Conservation (phyloP, 495 filamentous ascomycete genomes). For the Tuber calosporum region DNA sequence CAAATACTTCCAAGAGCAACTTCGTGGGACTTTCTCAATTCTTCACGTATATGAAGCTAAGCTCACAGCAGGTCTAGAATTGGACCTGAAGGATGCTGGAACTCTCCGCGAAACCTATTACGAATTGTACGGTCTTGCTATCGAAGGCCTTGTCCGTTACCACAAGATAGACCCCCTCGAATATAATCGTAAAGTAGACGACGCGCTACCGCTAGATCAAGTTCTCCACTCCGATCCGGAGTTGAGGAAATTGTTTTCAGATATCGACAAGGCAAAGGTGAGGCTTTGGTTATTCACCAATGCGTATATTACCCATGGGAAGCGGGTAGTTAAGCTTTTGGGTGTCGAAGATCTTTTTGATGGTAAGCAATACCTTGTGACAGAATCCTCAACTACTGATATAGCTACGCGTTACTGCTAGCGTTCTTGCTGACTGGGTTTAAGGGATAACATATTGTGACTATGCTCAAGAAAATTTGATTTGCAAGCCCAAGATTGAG, state of each 20-base stretch:
- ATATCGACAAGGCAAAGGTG: constrained; percentile 67
- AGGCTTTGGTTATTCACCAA: constrained; percentile 93
- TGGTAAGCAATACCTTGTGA: constrained; percentile 13
- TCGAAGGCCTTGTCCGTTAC: constrained; percentile 85
- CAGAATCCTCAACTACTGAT: not conserved
- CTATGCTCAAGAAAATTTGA: constrained; percentile 56
- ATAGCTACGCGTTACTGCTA: not conserved
- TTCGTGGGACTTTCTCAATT: constrained; percentile 1
- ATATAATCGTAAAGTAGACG: constrained; percentile 91
- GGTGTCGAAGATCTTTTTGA: constrained; percentile 78
- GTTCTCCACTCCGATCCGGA: constrained; percentile 70
- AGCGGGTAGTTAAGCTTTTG: constrained; percentile 70
- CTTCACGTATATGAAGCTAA: not conserved
- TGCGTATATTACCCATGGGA: constrained; percentile 82
- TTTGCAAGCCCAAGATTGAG: constrained; percentile 75
- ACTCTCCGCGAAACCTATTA: constrained; percentile 87
- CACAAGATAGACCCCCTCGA: constrained; percentile 93
- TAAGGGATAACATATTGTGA: constrained; percentile 88
- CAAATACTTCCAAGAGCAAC: constrained; percentile 41
- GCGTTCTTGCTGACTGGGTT: not conserved
- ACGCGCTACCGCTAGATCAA: constrained; percentile 79
- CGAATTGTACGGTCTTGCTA: constrained; percentile 89
- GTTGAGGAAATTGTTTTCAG: constrained; percentile 66
- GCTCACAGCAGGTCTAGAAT: constrained; percentile 22
- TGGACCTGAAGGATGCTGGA: constrained; percentile 65